A percentile compares a stretch with the other conserved stretches of the same genome.
phyloP scores from a whole-genome alignment of 306 rosid species.

The Lathyrus oleraceus region DNA sequence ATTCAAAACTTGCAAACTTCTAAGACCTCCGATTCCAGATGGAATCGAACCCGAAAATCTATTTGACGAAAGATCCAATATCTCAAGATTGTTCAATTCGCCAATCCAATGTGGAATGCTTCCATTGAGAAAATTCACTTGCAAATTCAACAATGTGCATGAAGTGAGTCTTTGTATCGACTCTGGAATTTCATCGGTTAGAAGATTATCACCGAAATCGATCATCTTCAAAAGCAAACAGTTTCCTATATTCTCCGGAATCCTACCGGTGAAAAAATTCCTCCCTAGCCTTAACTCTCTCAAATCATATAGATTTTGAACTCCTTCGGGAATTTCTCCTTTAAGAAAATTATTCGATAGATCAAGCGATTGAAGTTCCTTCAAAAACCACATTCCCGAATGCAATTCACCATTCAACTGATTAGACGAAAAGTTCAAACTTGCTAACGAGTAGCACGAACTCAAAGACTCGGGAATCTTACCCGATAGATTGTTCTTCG shows the following conservation, averaged over 20 bases:
- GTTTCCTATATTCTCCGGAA: conserved; percentile 69
- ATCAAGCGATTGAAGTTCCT: conserved; percentile 71
- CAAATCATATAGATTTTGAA: conserved; percentile 65
- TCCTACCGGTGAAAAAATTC: conserved; percentile 62
- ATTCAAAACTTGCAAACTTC: conserved; percentile 69
- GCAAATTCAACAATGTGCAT: conserved; percentile 64
- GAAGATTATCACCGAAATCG: conserved; percentile 73
- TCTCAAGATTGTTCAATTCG: conserved; percentile 60
- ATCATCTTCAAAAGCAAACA: conserved; percentile 59
- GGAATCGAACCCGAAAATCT: conserved; percentile 76
- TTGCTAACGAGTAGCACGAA: conserved; percentile 57
- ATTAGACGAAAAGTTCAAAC: conserved; percentile 70
- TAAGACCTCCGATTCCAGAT: conserved; percentile 69
- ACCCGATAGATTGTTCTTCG: conserved; percentile 70
- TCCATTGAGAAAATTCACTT: conserved; percentile 66
- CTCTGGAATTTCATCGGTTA: conserved; percentile 68
- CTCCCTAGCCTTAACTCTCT: conserved; percentile 54
- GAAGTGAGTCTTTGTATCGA: conserved; percentile 66
- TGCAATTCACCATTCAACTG: conserved; percentile 64
- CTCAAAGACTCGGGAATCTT: conserved; percentile 76
- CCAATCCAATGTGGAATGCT: conserved; percentile 83
- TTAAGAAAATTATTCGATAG: conserved; percentile 70
- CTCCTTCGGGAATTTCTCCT: conserved; percentile 70
- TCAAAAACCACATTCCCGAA: conserved; percentile 72
- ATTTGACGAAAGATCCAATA: conserved; percentile 70